phyloP scores from a whole-genome alignment of 1,284 basidiomycete genomes.

The Neolentinus lepideus region DNA sequence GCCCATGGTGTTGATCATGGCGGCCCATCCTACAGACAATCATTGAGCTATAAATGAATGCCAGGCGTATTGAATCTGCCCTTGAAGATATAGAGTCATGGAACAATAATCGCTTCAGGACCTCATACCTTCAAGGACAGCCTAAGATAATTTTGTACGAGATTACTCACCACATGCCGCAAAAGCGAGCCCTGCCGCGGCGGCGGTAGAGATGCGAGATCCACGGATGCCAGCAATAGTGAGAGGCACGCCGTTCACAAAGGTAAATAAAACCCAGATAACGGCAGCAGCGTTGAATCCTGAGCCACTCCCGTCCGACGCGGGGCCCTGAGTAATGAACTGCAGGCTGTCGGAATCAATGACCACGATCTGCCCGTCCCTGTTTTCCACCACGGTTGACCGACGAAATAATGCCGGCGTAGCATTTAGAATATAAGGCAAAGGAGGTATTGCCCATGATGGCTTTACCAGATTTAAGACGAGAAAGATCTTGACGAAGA shows the following conservation, averaged over 20 bases:
- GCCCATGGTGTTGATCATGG: slow-evolving; percentile 48
- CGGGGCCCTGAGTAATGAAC: slow-evolving; percentile 42
- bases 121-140: background rate
- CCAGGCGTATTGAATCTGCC: too few species aligned
- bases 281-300: slow-evolving; percentile 40
- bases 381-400: slow-evolving; percentile 26
- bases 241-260: slow-evolving; percentile 45
- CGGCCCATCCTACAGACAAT: slow-evolving; percentile 42
- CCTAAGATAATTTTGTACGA: background rate
- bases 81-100: too few species aligned
- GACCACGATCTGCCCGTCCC: slow-evolving; percentile 34
- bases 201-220: slow-evolving; percentile 46
- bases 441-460: background rate
- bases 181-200: slow-evolving; percentile 40
- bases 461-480: background rate
- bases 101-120: too few species aligned
- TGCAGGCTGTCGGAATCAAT: slow-evolving; percentile 35
- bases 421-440: background rate
- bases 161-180: slow-evolving; percentile 38
- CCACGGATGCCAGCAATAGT: slow-evolving; percentile 47
- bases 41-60: background rate
- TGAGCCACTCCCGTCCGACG: slow-evolving; percentile 50
- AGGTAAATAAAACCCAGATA: slow-evolving; percentile 49
- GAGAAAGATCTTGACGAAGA: background rate
- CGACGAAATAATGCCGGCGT: slow-evolving; percentile 8